These are phyloP conservation scores for Brachypodium distachyon DNA, from an alignment of 202 grass and related monocot genomes.

Conservation along the genomic window DNA sequence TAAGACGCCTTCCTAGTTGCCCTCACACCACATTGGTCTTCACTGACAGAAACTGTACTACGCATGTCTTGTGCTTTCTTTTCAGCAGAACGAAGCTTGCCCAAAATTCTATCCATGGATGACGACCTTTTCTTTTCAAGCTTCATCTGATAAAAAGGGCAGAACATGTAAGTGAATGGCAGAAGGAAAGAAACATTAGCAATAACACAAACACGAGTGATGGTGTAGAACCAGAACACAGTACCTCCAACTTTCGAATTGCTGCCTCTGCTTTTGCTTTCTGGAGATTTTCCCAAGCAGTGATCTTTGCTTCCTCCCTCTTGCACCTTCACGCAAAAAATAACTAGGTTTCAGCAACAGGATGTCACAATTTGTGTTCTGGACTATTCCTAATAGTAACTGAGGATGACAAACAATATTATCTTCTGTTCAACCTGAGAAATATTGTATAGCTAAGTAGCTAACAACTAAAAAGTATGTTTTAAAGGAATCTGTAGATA, in stretches of 20 bases:
- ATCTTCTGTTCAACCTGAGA: not conserved
- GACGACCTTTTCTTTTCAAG: slow-evolving; percentile 95
- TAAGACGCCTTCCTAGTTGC: slow-evolving; percentile 34
- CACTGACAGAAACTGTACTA: slow-evolving; percentile 29
- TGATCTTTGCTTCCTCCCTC: slow-evolving; percentile 98
- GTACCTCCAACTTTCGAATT: slow-evolving; percentile 89
- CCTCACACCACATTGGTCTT: slow-evolving; percentile 34
- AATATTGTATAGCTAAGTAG: not conserved
- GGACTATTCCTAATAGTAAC: not conserved
- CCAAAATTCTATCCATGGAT: slow-evolving; percentile 92
- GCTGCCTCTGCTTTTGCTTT: slow-evolving; percentile 92
- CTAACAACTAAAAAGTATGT: not conserved
- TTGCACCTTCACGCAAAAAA: slow-evolving; percentile 58
- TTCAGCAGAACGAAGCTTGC: slow-evolving; percentile 64
- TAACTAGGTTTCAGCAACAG: slow-evolving; percentile 14
- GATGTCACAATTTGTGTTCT: not conserved
- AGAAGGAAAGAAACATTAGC: not conserved
- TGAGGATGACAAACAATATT: not conserved
- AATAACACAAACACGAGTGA: not conserved
- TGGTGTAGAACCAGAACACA: not conserved
- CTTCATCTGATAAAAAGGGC: slow-evolving; percentile 55
- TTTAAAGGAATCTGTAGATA: not conserved
- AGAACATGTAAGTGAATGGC: not conserved
- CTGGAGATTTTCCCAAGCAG: slow-evolving; percentile 96
- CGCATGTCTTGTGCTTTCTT: slow-evolving; percentile 94